phyloP scores from a whole-genome alignment of 495 filamentous ascomycete species.

The Aspergillus haitiensis region DNA sequence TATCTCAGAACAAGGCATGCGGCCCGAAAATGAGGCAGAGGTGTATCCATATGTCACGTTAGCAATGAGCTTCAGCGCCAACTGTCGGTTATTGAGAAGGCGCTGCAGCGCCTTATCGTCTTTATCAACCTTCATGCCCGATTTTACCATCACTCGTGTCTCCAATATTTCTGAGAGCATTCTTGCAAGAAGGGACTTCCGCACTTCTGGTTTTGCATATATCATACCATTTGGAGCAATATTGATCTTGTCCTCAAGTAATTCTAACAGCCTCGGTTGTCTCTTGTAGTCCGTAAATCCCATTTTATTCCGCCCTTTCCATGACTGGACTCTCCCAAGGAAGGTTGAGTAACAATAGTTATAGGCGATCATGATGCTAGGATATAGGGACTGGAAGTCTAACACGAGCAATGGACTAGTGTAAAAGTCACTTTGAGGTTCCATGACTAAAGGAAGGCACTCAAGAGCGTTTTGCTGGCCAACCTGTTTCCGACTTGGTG shows the following conservation, averaged over 20 bases:
- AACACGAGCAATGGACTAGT: conserved; percentile 84
- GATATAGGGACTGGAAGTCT: conserved; percentile 95
- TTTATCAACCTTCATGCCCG: conserved; percentile 92
- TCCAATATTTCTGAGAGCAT: conserved; percentile 97
- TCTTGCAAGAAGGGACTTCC: conserved; percentile 89
- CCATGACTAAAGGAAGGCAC: conserved; percentile 95
- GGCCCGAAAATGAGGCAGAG: conserved; percentile 89
- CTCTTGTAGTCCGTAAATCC: conserved; percentile 84
- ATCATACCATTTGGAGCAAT: conserved; percentile 96
- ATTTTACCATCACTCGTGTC: conserved; percentile 97
- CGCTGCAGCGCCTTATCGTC: conserved; percentile 84
- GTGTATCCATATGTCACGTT: conserved; percentile 99
- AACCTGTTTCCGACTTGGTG: conserved; percentile 87
- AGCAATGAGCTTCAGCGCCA: conserved; percentile 94
- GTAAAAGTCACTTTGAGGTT: conserved; percentile 94
- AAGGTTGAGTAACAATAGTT: conserved; percentile 99
- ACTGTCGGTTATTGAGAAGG: conserved; percentile 88
- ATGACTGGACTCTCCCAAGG: conserved; percentile 77
- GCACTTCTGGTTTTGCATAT: conserved; percentile 81
- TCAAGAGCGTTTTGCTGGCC: conserved; percentile 93
- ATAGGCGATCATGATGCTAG: conserved; percentile 98
- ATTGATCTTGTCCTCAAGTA: conserved; percentile 85
- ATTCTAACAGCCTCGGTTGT: conserved; percentile 68
- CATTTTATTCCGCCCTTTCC: conserved; percentile 93
- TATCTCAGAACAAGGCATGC: conserved; percentile 98